Conservation (phyloP, 345 rosid species). For the Capsella bursapastoris region DNA sequence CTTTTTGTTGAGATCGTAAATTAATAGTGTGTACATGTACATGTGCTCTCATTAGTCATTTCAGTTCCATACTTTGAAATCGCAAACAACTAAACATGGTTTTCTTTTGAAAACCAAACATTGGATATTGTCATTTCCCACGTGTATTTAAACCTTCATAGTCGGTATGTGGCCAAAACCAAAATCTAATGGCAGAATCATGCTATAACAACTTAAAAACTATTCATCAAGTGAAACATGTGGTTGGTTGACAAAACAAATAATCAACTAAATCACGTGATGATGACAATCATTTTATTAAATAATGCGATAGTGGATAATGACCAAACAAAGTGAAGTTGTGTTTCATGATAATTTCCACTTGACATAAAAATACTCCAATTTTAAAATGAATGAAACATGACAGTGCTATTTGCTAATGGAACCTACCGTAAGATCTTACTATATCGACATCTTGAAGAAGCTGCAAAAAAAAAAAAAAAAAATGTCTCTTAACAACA, state of each 20-base stretch:
- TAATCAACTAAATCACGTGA: slow-evolving; percentile 7
- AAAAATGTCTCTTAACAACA: no score
- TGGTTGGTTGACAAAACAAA: not conserved
- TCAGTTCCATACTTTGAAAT: not conserved
- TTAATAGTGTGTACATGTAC: no score
- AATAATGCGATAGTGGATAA: not conserved
- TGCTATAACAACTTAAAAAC: not conserved
- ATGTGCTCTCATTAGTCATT: slow-evolving; percentile 10
- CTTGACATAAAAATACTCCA: not conserved
- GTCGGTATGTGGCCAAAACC: slow-evolving; percentile 12
- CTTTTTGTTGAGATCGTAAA: no score
- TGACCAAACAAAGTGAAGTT: slow-evolving; percentile 17
- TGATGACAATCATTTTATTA: not conserved
- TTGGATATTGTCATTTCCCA: slow-evolving; percentile 16
- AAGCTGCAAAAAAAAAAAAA: no score
- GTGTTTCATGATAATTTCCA: not conserved
- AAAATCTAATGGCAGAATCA: not conserved
- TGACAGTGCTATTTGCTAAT: no score
- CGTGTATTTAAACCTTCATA: not conserved
- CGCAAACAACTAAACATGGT: not conserved
- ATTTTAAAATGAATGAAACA: not conserved
- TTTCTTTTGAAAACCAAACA: slow-evolving; percentile 13
- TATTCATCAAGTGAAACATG: not conserved
- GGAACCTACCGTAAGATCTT: no score
- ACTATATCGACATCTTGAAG: no score